Percentiles rank a stretch among this genome's conserved stretches.
Evolutionary conservation across 2,329 filamentous ascomycete genomes (phyloP).

Genomic region (Aureobasidium namibiae): DNA sequence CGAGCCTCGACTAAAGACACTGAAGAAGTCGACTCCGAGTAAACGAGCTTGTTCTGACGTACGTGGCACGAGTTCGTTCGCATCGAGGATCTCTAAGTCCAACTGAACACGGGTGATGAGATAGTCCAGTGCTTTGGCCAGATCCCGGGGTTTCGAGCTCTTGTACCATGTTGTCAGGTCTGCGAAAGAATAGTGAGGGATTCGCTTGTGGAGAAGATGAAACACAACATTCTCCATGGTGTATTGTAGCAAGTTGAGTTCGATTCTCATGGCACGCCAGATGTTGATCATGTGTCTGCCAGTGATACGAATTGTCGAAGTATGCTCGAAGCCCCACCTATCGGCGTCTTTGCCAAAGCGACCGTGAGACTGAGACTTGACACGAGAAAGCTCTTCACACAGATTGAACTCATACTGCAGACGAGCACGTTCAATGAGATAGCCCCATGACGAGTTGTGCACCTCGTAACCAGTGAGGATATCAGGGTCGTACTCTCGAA

Average conservation of each 20-base stretch:
- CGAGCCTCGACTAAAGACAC: slow-evolving; percentile 86
- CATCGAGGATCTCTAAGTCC: slow-evolving; percentile 83
- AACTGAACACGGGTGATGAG: slow-evolving; percentile 68
- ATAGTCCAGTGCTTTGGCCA: slow-evolving; percentile 69
- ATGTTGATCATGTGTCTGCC: slow-evolving; percentile 95
- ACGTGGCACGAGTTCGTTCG: slow-evolving; percentile 77
- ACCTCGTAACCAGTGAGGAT: slow-evolving; percentile 93
- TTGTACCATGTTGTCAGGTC: slow-evolving; percentile 77
- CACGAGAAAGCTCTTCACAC: slow-evolving; percentile 82
- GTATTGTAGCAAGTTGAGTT: slow-evolving; percentile 85
- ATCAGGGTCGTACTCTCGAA: slow-evolving; percentile 77
- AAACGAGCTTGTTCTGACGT: slow-evolving; percentile 92
- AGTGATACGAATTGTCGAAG: slow-evolving; percentile 84
- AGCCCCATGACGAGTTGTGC: slow-evolving; percentile 90
- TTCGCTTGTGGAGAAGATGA: slow-evolving; percentile 75
- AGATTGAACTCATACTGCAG: slow-evolving; percentile 83
- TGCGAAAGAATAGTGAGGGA: slow-evolving; percentile 77
- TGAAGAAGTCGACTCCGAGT: slow-evolving; percentile 92
- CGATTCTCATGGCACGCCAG: slow-evolving; percentile 91
- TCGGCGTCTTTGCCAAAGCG: slow-evolving; percentile 80
- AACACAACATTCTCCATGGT: slow-evolving; percentile 94
- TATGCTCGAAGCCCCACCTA: slow-evolving; percentile 88
- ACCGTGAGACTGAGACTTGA: slow-evolving; percentile 75
- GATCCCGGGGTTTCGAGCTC: slow-evolving; percentile 57
- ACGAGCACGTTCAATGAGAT: slow-evolving; percentile 80